Evolutionary conservation across 23 red algal genomes (phyloP), one percentile per base, ranked within the genome.

Genomic region (Chondrus crispus): DNA sequence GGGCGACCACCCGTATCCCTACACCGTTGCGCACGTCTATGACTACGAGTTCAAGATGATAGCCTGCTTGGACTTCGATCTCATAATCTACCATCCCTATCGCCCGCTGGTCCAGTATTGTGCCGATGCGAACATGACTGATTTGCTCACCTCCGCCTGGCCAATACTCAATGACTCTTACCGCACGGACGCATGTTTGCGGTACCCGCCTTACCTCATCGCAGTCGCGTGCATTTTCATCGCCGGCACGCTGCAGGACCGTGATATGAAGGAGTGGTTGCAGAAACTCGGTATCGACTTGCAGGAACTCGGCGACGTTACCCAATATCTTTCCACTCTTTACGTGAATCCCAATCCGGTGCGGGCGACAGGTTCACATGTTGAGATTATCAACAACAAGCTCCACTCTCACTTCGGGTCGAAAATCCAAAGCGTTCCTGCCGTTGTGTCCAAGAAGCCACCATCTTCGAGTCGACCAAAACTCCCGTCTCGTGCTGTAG

Each of bases 141-240:
- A 91, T 41, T 70, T 95, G 73, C 85, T 95, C 22, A 74, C 87
- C 16, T 41, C 68, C 16, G 85, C 93, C 5, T 95, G 93, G 93
- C 84, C 93, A 26, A 83, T 95, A 41, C 87, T 95, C 85, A 95
- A 95, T 53, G 93, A 95, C 68, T 87, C 93, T 2, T 87, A 88
- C 66, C 64, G 73, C 38, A 82, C 93, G 3, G 93, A 95, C 50
- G 93, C 86, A 5, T 84, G 82, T 30, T 51, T 95, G 28, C 46
- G 64, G 47, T 95, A 88, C 74, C 93, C 93, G 16, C 93, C 93
- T 1, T 95, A 88, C 40, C 82, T 95, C 12, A 87, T 90, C 29
- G 93, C 93, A 13, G 64, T 88, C 33, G 93, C 93, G 9, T 68
- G 72, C 38, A 88, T 95, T 35, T 87, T 85, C 46, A 69, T 95